phyloP scores from a whole-genome alignment of 1,284 basidiomycete genomes.

The Tetrapyrgos nigripes region DNA sequence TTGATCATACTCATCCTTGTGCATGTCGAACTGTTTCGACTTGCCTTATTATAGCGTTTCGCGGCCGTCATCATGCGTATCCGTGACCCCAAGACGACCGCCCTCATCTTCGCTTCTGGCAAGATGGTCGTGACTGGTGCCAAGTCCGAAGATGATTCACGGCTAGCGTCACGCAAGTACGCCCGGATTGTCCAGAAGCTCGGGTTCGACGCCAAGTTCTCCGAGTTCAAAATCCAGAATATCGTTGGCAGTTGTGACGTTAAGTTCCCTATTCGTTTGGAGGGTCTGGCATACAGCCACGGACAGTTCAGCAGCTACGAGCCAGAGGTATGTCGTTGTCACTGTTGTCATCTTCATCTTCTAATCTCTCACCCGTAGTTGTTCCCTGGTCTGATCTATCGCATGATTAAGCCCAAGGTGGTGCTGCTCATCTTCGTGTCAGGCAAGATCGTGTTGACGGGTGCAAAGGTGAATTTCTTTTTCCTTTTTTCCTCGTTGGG shows the following conservation, averaged over 20 bases:
- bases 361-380: conserved; percentile 58
- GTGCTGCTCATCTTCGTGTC: conserved; percentile 99
- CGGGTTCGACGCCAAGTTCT: conserved; percentile 99
- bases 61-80: conserved; percentile 99
- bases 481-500: conserved; percentile 23
- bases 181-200: conserved; percentile 99
- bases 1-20: conserved; percentile 44
- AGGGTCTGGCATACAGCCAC: conserved; percentile 98
- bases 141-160: conserved; percentile 98
- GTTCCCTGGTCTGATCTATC: conserved; percentile 99
- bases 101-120: conserved; percentile 98
- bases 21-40: conserved; percentile 67
- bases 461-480: conserved; percentile 84
- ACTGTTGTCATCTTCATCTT: neutral
- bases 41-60: conserved; percentile 88
- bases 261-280: conserved; percentile 98
- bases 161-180: conserved; percentile 97
- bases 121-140: conserved; percentile 99
- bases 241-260: conserved; percentile 99
- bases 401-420: conserved; percentile 99
- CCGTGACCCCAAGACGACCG: conserved; percentile 99
- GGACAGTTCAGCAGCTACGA: conserved; percentile 99
- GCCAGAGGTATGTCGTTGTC: conserved; percentile 80
- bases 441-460: conserved; percentile 98
- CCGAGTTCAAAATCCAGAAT: conserved; percentile 99